Evolutionary conservation across 2,329 filamentous ascomycete species (phyloP), one percentile per base, ranked within the genome.

Genomic region (Colletotrichum magnum): DNA sequence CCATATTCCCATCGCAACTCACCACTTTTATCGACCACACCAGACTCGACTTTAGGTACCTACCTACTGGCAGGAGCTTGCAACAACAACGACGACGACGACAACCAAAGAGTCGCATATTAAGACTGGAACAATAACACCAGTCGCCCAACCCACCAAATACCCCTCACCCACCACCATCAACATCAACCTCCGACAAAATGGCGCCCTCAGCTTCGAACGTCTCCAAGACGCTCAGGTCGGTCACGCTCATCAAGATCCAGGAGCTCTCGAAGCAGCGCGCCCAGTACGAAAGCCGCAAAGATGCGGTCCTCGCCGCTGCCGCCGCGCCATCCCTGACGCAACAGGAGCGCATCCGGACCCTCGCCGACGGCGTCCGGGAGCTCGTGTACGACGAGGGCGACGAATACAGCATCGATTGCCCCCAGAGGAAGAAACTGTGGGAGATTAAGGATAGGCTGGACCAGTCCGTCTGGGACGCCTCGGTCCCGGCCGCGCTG

Each of bases 221-320:
- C 41, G 12, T 16, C 41, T 43, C 41, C 41, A 43, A 43, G 41
- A 43, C 41, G 9, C 41, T 43, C 9, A 13, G 16, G 12, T n/a
- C 41, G 5, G 84, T 85, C 70, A 85, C 82, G 45, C 79, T 78
- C 50, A 81, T 79, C 52, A 85, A 85, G 58, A 79, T 85, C 1
- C 77, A 81, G 6, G 82, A 84, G 63, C 75, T 85, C 0, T 81
- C 80, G 24, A 84, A 83, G 64, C 77, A 80, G 18, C 80, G 80
- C 5, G 70, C 74, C 3, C 68, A 71, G 12, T 85, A 81, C 59
- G 82, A 85, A 39, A 70, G 73, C 13, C 72, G 74, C 39, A 84
- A 80, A 60, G 39, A 74, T 12, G 72, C 74, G 0, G 69, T 80
- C 13, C 69, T 82, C 26, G 13, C 75, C 4, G 74, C 74, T 7